Base-by-base conservation (phyloP, 495 filamentous ascomycete genomes). In the Penicillium longicatenatum region DNA sequence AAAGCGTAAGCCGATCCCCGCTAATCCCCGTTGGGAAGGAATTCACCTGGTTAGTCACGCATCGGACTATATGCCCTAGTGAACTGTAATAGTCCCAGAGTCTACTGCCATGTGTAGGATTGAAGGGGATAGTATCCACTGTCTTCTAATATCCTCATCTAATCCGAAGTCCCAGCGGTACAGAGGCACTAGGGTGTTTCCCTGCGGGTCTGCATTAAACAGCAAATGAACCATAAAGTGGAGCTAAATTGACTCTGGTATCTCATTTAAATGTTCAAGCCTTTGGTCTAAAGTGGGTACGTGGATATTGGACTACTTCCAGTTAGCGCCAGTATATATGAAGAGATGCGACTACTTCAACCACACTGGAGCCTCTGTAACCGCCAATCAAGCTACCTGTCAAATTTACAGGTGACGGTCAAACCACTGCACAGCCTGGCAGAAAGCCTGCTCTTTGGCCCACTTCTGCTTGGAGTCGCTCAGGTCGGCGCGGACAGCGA, bases 371-470 rank as follows among this genome's bases (percentile, higher is more conserved):
- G 37, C 16, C 33, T 37, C 12, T 37, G 7, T 37, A 16, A 37
- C 33, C 6, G 4, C 7, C 33, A n/a, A 31, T 17, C 46, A 49
- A n/a, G 10, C 6, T 21, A 17, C 19, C 7, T 35, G 20, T 22
- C 42, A 26, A 11, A 30, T 70, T 70, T 81, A 84, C 57, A 85
- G 55, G 66, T 78, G 74, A 68, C 82, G 71, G 59, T 89, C 81
- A 65, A 95, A 94, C 91, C 92, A 96, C 46, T 70, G 66, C 45
- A 92, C 78, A 52, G 91, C 90, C 77, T 95, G 91, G 53, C 80
- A 66, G 67, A 94, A 94, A 24, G 91, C 91, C 76, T 88, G 84
- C 78, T 97, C 90, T 82, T 92, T 93, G 48, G 90, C 88, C 59
- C 80, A 94, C 78, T 86, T 90, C 70, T 83, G 70, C 42, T 73